Conservation (phyloP, 768 basidiomycete genomes). For the Rhodosporidiobolus odoratus region DNA sequence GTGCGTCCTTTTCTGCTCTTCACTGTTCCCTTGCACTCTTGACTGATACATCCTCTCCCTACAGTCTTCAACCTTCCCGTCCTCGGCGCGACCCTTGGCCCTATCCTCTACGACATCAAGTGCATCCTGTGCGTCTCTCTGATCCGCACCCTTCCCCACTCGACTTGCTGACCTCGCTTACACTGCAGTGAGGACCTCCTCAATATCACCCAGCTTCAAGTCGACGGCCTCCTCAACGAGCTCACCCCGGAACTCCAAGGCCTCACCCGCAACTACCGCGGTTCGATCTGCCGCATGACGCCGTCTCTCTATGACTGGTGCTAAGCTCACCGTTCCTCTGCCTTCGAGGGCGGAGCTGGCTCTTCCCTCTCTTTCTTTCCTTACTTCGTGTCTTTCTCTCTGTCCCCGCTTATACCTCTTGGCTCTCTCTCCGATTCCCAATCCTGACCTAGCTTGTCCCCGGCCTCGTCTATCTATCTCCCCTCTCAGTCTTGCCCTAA, state of each 20-base stretch:
- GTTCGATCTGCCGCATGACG: conserved; percentile 15
- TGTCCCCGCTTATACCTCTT: too few species aligned
- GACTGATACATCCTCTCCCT: background rate
- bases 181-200: conserved; percentile 12
- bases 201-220: conserved; percentile 2
- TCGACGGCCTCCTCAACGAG: conserved; percentile 25
- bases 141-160: too few species aligned
- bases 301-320: conserved; percentile 3
- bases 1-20: conserved; percentile 1
- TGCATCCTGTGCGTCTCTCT: conserved; percentile 4
- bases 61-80: conserved; percentile 23
- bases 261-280: conserved; percentile 12
- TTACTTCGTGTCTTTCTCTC: background rate
- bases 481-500: too few species aligned
- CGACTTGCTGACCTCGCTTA: too few species aligned
- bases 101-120: conserved; percentile 19
- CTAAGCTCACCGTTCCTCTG: background rate
- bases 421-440: too few species aligned
- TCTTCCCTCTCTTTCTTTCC: background rate
- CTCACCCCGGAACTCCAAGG: background rate
- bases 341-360: too few species aligned
- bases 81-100: conserved; percentile 5
- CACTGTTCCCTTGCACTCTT: background rate
- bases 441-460: too few species aligned
- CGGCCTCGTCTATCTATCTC: too few species aligned